A percentile compares a stretch with the other conserved stretches of the same genome.
phyloP scores from a whole-genome alignment of 108 stramenopile genomes.

The Nitzschia putrida region DNA sequence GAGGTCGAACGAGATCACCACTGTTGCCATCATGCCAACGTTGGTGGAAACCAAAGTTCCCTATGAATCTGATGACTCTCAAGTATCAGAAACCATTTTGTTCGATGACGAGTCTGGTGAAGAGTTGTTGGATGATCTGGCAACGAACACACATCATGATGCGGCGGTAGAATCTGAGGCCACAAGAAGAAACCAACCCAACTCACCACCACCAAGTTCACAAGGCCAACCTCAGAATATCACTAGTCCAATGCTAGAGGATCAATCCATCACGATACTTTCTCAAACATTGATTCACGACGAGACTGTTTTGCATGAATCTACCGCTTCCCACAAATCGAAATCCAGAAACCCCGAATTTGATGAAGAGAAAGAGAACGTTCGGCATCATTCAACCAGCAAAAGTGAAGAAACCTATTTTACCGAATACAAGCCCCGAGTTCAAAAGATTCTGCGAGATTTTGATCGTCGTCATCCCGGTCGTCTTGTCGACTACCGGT shows the following conservation, averaged over 20 bases:
- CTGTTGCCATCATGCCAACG: slow-evolving; percentile 19
- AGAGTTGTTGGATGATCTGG: background rate
- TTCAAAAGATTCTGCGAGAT: slow-evolving; percentile 21
- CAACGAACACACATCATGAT: no score
- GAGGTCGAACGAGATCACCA: no score
- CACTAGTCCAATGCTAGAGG: background rate
- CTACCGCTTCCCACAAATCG: background rate
- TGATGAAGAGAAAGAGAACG: slow-evolving; percentile 2
- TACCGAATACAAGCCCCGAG: slow-evolving; percentile 15
- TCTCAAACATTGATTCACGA: background rate
- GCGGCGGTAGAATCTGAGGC: no score
- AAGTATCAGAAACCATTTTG: slow-evolving; percentile 31
- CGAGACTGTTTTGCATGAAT: background rate
- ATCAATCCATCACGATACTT: slow-evolving; percentile 1
- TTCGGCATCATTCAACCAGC: no score
- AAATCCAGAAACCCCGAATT: background rate
- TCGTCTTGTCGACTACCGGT: slow-evolving; percentile 27
- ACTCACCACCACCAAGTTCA: no score
- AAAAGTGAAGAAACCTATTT: slow-evolving; percentile 16
- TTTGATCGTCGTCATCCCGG: slow-evolving; percentile 29
- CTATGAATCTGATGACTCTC: background rate
- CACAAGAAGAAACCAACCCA: no score
- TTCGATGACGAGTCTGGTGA: background rate
- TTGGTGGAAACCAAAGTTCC: slow-evolving; percentile 5
- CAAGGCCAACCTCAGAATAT: no score